Evolutionary conservation across 768 basidiomycete species (phyloP), one percentile per base, ranked within the genome.

Genomic region (Trametes elegans): DNA sequence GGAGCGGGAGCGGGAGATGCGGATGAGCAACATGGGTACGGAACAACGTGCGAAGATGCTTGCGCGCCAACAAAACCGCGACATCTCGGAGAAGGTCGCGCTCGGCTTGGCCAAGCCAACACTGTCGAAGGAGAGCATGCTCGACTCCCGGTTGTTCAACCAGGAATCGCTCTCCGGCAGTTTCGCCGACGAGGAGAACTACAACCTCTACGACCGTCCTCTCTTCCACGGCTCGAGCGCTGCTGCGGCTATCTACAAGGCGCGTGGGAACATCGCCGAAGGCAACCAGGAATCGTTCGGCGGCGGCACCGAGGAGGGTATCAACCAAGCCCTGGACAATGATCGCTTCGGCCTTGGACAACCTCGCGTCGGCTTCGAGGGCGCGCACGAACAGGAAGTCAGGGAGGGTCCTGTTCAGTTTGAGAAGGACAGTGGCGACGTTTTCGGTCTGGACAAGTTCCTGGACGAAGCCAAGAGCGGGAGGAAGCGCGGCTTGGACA

Each of bases 221-320:
- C 76, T 99, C 45, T 99, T 99, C 82, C 89, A 93, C 64, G 96
- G 97, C 1, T 96, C 95, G 2, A 86, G 88, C 4, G 96, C 96
- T 16, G 94, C 92, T 0, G 93, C 96, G n/a, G 97, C 97, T n/a
- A 99, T 99, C 62, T 99, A 99, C 79, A 96, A 95, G 71, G 92
- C 96, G 5, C 80, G 87, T 24, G 94, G 95, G 0, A 89, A 92
- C 62, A 90, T 93, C 55, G 67, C 78, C 5, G 86, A 90, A 59
- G 90, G 86, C 27, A 90, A 90, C 66, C 93, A 98, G 36, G 95
- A 97, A 48, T 84, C 90, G 35, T 96, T 90, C 68, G 93, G 93
- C 46, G 94, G 90, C 53, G 95, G 95, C 34, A 97, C 95, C 3
- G 93, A 95, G 66, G 94, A 98, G 62, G 96, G 97, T 29, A 95